These are phyloP conservation scores for Cephaloascus albidus DNA, from an alignment of 805 yeast species.

Conservation along the genomic window DNA sequence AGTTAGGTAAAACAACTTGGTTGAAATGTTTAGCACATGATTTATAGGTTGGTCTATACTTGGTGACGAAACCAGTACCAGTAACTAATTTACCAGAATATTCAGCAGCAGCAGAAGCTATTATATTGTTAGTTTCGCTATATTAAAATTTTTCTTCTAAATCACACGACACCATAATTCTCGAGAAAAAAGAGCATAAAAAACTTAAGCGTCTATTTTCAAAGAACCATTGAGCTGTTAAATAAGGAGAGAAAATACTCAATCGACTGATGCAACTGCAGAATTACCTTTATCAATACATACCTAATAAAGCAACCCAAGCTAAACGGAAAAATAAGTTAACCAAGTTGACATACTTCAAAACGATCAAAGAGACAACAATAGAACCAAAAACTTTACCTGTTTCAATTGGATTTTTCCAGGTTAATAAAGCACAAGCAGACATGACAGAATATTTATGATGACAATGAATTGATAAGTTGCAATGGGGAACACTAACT, in stretches of 20 bases:
- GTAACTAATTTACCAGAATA: constrained; percentile 48
- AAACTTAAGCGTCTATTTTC: too few species aligned
- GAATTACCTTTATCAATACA: constrained; percentile 8
- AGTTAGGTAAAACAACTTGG: constrained; percentile 27
- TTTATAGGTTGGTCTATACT: constrained; percentile 54
- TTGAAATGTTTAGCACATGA: constrained; percentile 25
- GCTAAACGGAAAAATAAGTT: constrained; percentile 52
- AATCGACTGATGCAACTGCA: too few species aligned
- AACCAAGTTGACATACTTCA: constrained; percentile 56
- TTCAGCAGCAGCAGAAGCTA: constrained; percentile 42
- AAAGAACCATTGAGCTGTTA: too few species aligned
- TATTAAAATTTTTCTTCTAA: too few species aligned
- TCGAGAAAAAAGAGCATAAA: too few species aligned
- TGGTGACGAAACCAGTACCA: constrained; percentile 42
- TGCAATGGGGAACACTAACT: too few species aligned
- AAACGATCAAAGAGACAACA: constrained; percentile 40
- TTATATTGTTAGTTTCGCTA: constrained; percentile 6
- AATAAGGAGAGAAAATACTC: too few species aligned
- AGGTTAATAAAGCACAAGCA: constrained; percentile 41
- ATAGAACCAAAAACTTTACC: constrained; percentile 68
- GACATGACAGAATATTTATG: too few species aligned
- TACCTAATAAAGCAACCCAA: constrained; percentile 43
- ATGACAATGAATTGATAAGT: too few species aligned
- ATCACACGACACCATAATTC: background rate
- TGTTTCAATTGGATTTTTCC: constrained; percentile 70